Conservation (phyloP, 352 stramenopile species). For the Phytophthora crassamura region DNA sequence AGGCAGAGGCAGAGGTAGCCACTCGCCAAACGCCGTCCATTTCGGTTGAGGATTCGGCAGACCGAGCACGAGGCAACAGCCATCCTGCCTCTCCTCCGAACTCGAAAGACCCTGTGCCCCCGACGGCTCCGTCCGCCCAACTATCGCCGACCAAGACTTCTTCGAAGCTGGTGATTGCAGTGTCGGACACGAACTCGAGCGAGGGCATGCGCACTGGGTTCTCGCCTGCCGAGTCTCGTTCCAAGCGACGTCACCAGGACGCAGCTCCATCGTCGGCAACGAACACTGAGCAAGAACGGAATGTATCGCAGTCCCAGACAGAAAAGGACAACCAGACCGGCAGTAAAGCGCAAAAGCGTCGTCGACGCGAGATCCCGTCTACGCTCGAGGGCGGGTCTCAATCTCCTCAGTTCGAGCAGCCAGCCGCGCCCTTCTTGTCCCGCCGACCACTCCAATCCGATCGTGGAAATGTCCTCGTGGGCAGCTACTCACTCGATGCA, state of each 20-base stretch:
- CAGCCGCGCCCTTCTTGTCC: not conserved
- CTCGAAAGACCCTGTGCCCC: conserved; percentile 7
- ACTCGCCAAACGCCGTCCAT: not conserved
- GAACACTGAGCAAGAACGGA: conserved; percentile 1
- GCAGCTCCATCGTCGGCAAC: not conserved
- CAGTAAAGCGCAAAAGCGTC: conserved; percentile 17
- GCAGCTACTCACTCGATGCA: conserved; percentile 27
- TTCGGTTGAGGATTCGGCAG: not conserved
- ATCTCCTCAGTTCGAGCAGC: conserved; percentile 29
- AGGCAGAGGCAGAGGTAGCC: not conserved
- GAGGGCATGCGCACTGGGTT: conserved; percentile 5
- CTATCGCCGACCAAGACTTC: conserved; percentile 16
- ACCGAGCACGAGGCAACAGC: not conserved
- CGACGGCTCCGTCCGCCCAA: conserved; percentile 5
- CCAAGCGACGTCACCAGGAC: conserved; percentile 24
- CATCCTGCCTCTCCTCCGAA: conserved; percentile 12
- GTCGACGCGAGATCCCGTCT: conserved; percentile 15
- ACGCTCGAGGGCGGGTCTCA: conserved; percentile 17
- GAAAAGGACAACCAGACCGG: conserved; percentile 5
- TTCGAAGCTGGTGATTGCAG: conserved; percentile 26
- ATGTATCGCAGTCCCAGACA: not conserved
- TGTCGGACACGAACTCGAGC: not conserved
- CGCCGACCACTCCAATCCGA: conserved; percentile 9
- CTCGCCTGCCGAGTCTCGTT: conserved; percentile 10
- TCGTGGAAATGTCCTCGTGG: not conserved